A percentile compares a stretch with the other conserved stretches of the same genome.
Evolutionary conservation across 2,329 filamentous ascomycete genomes (phyloP).

Genomic region (Alternaria sp.): DNA sequence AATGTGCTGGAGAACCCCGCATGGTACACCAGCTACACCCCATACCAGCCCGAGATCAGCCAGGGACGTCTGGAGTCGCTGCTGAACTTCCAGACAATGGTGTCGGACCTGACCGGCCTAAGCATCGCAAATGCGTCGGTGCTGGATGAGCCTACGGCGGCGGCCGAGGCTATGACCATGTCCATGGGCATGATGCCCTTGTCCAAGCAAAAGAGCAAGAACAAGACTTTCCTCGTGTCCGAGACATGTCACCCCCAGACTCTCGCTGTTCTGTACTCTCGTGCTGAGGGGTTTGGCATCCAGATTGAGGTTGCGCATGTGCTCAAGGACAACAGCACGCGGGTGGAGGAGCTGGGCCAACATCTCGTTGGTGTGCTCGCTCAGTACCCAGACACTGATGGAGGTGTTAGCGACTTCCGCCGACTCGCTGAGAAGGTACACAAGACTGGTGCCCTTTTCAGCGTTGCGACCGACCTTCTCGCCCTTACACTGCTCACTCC

Average conservation of each 20-base stretch:
- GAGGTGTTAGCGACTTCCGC: slow-evolving; percentile 78
- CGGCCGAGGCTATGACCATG: slow-evolving; percentile 94
- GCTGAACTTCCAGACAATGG: slow-evolving; percentile 94
- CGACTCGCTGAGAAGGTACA: slow-evolving; percentile 79
- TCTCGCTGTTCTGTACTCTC: slow-evolving; percentile 80
- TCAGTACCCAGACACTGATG: slow-evolving; percentile 93
- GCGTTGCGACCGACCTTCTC: slow-evolving; percentile 87
- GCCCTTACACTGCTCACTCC: slow-evolving; percentile 87
- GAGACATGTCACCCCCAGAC: slow-evolving; percentile 85
- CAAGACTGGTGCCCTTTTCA: slow-evolving; percentile 78
- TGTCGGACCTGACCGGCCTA: slow-evolving; percentile 85
- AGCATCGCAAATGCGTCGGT: slow-evolving; percentile 90
- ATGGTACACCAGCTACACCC: slow-evolving; percentile 98
- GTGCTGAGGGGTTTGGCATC: slow-evolving; percentile 91
- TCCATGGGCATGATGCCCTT: slow-evolving; percentile 78
- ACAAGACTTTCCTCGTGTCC: slow-evolving; percentile 86
- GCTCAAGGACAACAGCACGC: slow-evolving; percentile 67
- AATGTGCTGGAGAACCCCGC: slow-evolving; percentile 92
- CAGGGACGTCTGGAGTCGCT: slow-evolving; percentile 92
- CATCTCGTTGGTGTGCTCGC: slow-evolving; percentile 88
- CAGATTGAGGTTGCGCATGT: slow-evolving; percentile 77
- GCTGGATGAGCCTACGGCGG: slow-evolving; percentile 89
- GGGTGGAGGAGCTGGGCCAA: slow-evolving; percentile 77
- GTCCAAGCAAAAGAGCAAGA: slow-evolving; percentile 74
- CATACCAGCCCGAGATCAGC: slow-evolving; percentile 96